Evolutionary conservation across 345 rosid species (phyloP), one percentile per base, ranked within the genome.

Genomic region (Jatropha curcas): DNA sequence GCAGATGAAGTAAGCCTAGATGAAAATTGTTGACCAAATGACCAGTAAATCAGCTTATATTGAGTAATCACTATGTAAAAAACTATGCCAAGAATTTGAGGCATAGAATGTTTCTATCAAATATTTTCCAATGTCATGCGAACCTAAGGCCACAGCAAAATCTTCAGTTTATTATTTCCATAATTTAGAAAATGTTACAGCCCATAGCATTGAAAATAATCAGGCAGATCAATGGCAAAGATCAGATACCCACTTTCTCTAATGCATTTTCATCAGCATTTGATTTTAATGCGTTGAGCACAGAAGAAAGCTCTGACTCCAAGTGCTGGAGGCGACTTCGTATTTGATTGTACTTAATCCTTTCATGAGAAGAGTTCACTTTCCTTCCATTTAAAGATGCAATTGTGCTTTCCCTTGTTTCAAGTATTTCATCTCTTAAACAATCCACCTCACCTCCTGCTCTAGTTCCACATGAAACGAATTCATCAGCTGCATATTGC

Each of bases 281-380:
- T 71, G 92, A 88, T 82, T 89, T 88, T 78, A 91, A 77, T 48
- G 79, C 74, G 39, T 72, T 78, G 74, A 95, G 96, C 33, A 84
- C 94, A 58, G 89, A 85, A 33, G 94, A 87, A 76, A 95, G 97
- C 85, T 95, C 93, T 28, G 79, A 79, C 78, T 88, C 88, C 80
- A 95, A 86, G 70, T 82, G 84, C 77, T 79, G 83, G 79, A 92
- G 89, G 76, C 88, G 94, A 72, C 75, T 81, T 76, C 71, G 79
- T 71, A 92, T 78, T 52, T 83, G 74, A 74, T 73, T 84, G 60
- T 68, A 77, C 51, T 80, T 70, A 48, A 71, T 48, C 39, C 83
- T 86, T 76, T 63, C 82, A 6, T 33, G 7, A 58, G 74, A 82
- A 78, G 77, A 61, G 53, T 72, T 71, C 57, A 74, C 81, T 58